Base-by-base conservation (phyloP, 2,329 filamentous ascomycete species). In the Diaporthe amygdali region DNA sequence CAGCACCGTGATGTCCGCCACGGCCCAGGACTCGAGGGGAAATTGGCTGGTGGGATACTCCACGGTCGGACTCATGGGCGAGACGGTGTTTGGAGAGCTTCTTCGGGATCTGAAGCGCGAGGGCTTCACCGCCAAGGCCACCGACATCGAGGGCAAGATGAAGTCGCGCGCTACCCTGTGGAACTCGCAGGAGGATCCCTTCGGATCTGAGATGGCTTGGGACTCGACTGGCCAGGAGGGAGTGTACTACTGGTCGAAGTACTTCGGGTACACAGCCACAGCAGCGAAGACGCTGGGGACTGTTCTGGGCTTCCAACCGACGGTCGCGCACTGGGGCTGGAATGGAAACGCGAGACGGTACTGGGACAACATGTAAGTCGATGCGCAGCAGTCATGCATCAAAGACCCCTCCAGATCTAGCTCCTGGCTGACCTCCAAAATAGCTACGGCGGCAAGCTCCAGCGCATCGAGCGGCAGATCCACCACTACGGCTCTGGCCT, bases 221-320 rank as follows among this genome's bases (percentile, higher is more conserved):
- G 89, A 91, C 70, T 89, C 86, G 0, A 91, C 89, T 0, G 88
- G 87, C 0, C 88, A 91, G 73, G 89, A 91, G 76, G 88, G 88
- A 0, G 86, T 91, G 0, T 91, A 89, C 71, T 88, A 88, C 71
- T 90, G 88, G 88, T 81, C 84, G 7, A 85, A 84, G 83, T 85
- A 89, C 75, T 90, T 90, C 75, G 84, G 84, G 2, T 81, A 86
- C 56, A 78, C 78, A 0, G 75, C 75, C 0, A 87, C 87, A 0
- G 82, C 81, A 0, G 77, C 77, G 1, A 90, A 90, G 74, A 86
- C 84, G 0, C 80, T 90, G 55, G 82, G 86, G 69, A 87, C 84
- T 27, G 87, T 91, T 5, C 76, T 88, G 1, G 89, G 86, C 0
- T 90, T 86, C 73, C 89, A 85, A 81, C 88, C 89, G 0, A 87